A percentile compares a stretch with the other conserved stretches of the same genome.
phyloP scores from a whole-genome alignment of 2,329 filamentous ascomycete species.

The Aspergillus carbonarius region DNA sequence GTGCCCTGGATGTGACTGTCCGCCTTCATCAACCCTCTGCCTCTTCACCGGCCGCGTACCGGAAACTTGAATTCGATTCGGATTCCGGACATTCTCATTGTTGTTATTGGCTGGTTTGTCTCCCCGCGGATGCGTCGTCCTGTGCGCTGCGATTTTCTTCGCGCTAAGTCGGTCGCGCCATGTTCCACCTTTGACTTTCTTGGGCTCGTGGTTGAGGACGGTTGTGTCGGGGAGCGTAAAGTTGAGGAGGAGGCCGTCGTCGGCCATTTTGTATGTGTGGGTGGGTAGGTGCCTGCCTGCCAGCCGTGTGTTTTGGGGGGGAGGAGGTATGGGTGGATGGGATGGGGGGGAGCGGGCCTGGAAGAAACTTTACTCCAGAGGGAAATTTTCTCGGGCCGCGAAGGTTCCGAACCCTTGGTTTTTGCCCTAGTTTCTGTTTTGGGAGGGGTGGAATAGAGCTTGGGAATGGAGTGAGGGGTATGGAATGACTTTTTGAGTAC shows the following conservation, averaged over 20 bases:
- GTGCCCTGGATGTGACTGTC: conserved; percentile 34
- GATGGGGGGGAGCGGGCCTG: background rate
- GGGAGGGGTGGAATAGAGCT: background rate
- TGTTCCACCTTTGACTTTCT: conserved; percentile 78
- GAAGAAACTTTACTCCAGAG: conserved; percentile 18
- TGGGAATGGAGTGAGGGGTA: too few species aligned
- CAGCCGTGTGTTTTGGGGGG: background rate
- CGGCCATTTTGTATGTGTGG: conserved; percentile 63
- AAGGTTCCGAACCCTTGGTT: conserved; percentile 27
- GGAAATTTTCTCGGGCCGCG: conserved; percentile 37
- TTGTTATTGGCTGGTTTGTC: conserved; percentile 12
- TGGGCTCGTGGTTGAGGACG: conserved; percentile 59
- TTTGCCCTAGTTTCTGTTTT: conserved; percentile 35
- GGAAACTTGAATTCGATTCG: conserved; percentile 35
- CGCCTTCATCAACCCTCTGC: conserved; percentile 26
- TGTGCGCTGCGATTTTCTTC: conserved; percentile 64
- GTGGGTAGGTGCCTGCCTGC: conserved; percentile 6
- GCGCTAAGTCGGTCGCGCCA: conserved; percentile 88
- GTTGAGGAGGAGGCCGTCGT: conserved; percentile 93
- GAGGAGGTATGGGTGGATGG: background rate
- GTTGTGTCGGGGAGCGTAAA: conserved; percentile 73
- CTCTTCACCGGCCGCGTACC: conserved; percentile 40
- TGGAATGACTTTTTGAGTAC: background rate
- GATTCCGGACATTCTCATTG: conserved; percentile 27
- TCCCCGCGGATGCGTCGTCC: conserved; percentile 42